Evolutionary conservation across 2,329 filamentous ascomycete species (phyloP).

Genomic region (Cytospora chrysosperma): DNA sequence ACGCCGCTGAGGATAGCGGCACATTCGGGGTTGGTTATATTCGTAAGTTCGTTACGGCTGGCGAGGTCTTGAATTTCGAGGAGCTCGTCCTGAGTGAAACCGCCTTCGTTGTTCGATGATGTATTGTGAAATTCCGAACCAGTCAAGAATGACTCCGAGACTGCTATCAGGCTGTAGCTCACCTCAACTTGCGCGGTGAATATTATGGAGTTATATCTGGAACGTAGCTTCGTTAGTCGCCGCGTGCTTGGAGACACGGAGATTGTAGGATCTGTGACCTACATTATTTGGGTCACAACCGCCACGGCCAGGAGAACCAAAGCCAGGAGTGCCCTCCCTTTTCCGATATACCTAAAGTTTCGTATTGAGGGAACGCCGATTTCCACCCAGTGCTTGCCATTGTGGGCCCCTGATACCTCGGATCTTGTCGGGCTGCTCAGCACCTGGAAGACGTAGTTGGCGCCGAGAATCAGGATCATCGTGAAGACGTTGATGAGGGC

Average conservation of each 20-base stretch:
- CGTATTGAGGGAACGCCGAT: conserved; percentile 54
- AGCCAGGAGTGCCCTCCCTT: conserved; percentile 40
- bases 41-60: conserved; percentile 30
- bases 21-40: conserved; percentile 35
- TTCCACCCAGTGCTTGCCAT: conserved; percentile 48
- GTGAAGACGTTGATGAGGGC: conserved; percentile 45
- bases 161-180: conserved; percentile 36
- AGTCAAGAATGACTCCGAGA: conserved; percentile 37
- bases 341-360: conserved; percentile 46
- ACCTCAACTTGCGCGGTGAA: conserved; percentile 40
- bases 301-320: conserved; percentile 42
- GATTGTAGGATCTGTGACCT: conserved; percentile 27
- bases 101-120: conserved; percentile 35
- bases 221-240: not conserved
- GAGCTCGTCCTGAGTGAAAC: conserved; percentile 36
- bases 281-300: conserved; percentile 51
- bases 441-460: conserved; percentile 55
- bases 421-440: conserved; percentile 52
- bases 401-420: conserved; percentile 49
- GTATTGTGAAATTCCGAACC: conserved; percentile 40
- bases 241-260: not conserved
- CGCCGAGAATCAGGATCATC: conserved; percentile 46
- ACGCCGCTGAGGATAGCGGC: conserved; percentile 33
- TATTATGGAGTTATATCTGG: conserved; percentile 53
- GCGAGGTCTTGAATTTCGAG: conserved; percentile 37